Evolutionary conservation across 805 yeast species (phyloP).

Genomic region (Metschnikowia similis): DNA sequence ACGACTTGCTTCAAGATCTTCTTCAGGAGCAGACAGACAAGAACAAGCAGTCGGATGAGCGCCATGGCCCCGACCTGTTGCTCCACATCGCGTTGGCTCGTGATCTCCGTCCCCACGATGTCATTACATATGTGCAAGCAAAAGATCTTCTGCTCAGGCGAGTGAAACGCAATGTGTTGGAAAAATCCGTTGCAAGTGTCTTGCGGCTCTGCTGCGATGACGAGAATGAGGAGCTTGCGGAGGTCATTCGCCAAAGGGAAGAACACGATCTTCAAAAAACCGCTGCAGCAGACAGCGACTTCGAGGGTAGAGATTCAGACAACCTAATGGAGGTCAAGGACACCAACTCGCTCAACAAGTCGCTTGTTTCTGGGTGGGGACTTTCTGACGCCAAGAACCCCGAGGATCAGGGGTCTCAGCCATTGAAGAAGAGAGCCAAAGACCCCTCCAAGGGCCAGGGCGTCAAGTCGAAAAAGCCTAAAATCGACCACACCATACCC

Average conservation of each 20-base stretch:
- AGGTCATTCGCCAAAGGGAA: slow-evolving; percentile 17
- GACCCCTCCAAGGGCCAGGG: slow-evolving; percentile 31
- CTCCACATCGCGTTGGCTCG: slow-evolving; percentile 55
- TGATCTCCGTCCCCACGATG: slow-evolving; percentile 50
- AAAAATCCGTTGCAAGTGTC: slow-evolving; percentile 59
- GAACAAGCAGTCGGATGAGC: slow-evolving; percentile 23
- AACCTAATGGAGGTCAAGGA: slow-evolving; percentile 59
- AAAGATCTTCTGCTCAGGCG: slow-evolving; percentile 67
- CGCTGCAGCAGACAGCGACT: slow-evolving; percentile 34
- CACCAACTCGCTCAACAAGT: slow-evolving; percentile 67
- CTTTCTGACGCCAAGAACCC: slow-evolving; percentile 4
- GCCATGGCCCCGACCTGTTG: slow-evolving; percentile 31
- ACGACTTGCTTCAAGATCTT: slow-evolving; percentile 50
- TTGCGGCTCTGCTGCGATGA: slow-evolving; percentile 53
- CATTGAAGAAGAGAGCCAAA: slow-evolving; percentile 50
- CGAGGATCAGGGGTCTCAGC: slow-evolving; percentile 22
- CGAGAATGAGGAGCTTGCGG: slow-evolving; percentile 55
- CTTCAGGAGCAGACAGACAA: slow-evolving; percentile 57
- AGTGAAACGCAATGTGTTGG: slow-evolving; percentile 60
- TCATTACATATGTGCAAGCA: slow-evolving; percentile 54
- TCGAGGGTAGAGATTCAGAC: slow-evolving; percentile 35
- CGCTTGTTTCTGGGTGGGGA: slow-evolving; percentile 71
- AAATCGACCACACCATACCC: slow-evolving; percentile 67
- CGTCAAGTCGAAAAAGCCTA: slow-evolving; percentile 30
- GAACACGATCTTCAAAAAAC: slow-evolving; percentile 18